Conservation (phyloP, 441 rosid genomes). For the Dalechampia spathulata region DNA sequence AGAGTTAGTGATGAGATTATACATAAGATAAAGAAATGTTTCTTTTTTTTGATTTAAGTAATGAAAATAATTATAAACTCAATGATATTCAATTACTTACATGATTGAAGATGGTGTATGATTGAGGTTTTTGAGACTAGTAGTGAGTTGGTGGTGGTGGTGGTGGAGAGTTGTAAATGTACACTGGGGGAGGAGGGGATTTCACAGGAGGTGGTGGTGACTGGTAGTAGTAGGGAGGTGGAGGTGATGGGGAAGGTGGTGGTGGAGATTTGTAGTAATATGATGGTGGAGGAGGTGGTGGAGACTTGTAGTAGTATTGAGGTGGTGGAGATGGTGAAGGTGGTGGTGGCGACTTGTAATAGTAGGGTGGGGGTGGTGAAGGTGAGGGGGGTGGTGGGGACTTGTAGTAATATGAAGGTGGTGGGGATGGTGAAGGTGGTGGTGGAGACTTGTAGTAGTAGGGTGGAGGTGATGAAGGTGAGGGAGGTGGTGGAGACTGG, state of each 20-base stretch:
- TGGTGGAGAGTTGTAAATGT: constrained; percentile 52
- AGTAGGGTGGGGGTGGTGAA: constrained; percentile 32
- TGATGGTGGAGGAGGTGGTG: constrained; percentile 41
- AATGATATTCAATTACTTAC: no score
- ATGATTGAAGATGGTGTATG: no score
- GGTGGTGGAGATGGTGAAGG: constrained; percentile 18
- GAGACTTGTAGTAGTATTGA: constrained; percentile 21
- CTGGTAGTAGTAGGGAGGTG: constrained; percentile 32
- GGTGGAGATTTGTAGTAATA: constrained; percentile 30
- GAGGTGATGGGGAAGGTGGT: constrained; percentile 20
- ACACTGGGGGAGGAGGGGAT: constrained; percentile 46
- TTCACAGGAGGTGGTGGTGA: constrained; percentile 34
- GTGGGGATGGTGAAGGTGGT: constrained; percentile 36
- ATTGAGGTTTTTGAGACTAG: no score
- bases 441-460: no score
- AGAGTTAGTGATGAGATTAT: no score
- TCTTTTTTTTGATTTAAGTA: no score
- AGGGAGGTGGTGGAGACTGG: constrained; percentile 35
- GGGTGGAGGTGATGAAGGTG: constrained; percentile 23
- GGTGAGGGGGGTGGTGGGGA: constrained; percentile 19
- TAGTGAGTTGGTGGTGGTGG: no score
- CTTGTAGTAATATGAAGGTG: no score
- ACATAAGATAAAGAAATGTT: no score
- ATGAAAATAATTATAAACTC: no score
- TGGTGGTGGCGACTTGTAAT: constrained; percentile 29